Base-by-base conservation (phyloP, 805 yeast species). In the Ogataea thermomethanolica region DNA sequence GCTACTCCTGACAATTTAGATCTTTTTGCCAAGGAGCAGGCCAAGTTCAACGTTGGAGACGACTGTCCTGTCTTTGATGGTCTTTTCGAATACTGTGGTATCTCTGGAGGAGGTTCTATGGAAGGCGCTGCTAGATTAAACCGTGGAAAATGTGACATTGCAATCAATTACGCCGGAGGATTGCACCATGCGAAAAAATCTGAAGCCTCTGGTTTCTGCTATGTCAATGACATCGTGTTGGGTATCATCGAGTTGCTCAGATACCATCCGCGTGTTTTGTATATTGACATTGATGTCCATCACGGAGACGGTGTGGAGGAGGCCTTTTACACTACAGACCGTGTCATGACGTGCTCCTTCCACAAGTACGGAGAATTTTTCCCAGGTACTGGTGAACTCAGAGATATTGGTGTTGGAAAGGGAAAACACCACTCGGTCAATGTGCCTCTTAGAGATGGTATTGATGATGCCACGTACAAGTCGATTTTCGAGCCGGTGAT, bases 281-380 rank as follows among this genome's bases (percentile, higher is more conserved):
- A 88, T 59, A 84, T 88, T 43, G 96, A 88, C 59, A 88, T 86
- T 37, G 96, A 88, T 59, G 81, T 88, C 17, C 96, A 88, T 59
- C 96, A 88, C 58, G 96, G 96, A 24, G 96, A 88, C 61, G 96
- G 96, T 46, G 96, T 88, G 4, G 95, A 89, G 60, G 96, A 89
- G 61, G 96, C 96, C 1, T 88, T 88, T 55, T 89, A 88, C 60
- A 78, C 95, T 24, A 85, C 95, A 1, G 96, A 89, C 62, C 67
- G 96, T 32, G 96, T 88, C 26, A 86, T 84, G 87, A 87, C 96
- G 2, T 76, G 84, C 41, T 84, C 95, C 5, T 87, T 88, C 68
- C 96, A 88, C 66, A 89, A 89, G 59, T 89, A 86, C 59, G 95
- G 95, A 17, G 93, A 84, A 61, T 88, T 85, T 58, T 88, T 88